Evolutionary conservation across 768 basidiomycete species (phyloP).

Genomic region (Mycena epipterygia): DNA sequence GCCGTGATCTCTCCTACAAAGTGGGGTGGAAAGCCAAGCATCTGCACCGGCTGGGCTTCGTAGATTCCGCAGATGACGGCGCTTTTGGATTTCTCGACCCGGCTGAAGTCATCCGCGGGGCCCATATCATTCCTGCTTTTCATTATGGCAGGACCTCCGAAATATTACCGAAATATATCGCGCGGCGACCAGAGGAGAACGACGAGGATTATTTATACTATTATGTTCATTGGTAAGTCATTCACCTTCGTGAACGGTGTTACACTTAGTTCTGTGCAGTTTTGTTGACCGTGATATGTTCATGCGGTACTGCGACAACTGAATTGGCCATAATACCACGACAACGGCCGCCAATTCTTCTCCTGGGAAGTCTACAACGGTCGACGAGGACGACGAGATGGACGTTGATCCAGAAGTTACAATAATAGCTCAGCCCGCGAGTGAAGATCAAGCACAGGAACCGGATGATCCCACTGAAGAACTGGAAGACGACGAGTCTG

Average conservation of each 20-base stretch:
- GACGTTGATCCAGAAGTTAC: conserved; percentile 1
- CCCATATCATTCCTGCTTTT: conserved; percentile 52
- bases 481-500: too few relatives aligned
- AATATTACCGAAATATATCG: conserved; percentile 30
- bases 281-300: conserved; percentile 58
- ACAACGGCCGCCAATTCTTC: background rate
- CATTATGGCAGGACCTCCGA: conserved; percentile 33
- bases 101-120: conserved; percentile 45
- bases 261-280: conserved; percentile 35
- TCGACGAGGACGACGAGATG: conserved; percentile 4
- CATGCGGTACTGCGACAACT: conserved; percentile 47
- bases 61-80: conserved; percentile 36
- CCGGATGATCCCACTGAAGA: background rate
- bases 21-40: conserved; percentile 28
- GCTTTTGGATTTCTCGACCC: conserved; percentile 55
- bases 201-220: conserved; percentile 51
- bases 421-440: too few relatives aligned
- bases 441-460: too few relatives aligned
- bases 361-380: background rate
- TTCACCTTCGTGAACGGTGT: background rate
- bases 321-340: conserved; percentile 43
- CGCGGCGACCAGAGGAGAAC: conserved; percentile 25
- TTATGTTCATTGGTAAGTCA: conserved; percentile 53
- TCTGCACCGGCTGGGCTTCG: conserved; percentile 41
- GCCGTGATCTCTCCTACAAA: conserved; percentile 19